A percentile compares a stretch with the other conserved stretches of the same genome.
Conservation (phyloP, 345 rosid genomes). For the Gossypioides kirkii region DNA sequence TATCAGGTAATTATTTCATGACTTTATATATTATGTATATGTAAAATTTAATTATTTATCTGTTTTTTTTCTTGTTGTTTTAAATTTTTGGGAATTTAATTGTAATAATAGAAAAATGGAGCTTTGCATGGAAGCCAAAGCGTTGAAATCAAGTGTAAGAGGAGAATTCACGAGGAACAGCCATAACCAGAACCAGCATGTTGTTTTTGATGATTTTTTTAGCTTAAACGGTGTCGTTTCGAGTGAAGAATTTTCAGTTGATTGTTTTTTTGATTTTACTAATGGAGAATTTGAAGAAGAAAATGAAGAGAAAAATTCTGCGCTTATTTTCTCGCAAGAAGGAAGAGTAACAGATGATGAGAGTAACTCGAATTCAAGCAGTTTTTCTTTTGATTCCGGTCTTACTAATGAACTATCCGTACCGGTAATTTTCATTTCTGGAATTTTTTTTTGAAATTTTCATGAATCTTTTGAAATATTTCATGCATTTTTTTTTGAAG, state of each 20-base stretch:
- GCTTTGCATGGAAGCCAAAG: conserved; percentile 55
- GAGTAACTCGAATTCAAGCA: conserved; percentile 26
- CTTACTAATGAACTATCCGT: conserved; percentile 32
- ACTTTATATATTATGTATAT: neutral
- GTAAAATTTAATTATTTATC: neutral
- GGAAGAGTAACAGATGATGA: conserved; percentile 36
- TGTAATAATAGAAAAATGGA: conserved; percentile 27
- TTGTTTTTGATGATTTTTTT: conserved; percentile 31
- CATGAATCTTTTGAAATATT: no score
- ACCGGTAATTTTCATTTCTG: conserved; percentile 25
- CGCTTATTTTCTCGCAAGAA: conserved; percentile 36
- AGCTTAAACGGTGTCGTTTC: conserved; percentile 21
- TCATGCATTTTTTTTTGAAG: no score
- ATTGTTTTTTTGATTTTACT: conserved; percentile 53
- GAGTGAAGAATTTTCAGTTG: conserved; percentile 62
- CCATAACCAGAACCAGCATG: conserved; percentile 22
- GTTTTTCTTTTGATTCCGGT: conserved; percentile 21
- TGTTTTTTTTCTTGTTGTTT: neutral
- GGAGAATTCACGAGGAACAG: conserved; percentile 29
- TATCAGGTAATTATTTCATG: conserved; percentile 19
- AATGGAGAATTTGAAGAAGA: conserved; percentile 28
- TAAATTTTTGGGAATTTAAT: neutral
- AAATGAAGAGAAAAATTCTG: conserved; percentile 35
- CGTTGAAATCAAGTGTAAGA: conserved; percentile 50
- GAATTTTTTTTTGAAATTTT: no score